A percentile compares a stretch with the other conserved stretches of the same genome.
Evolutionary conservation across 2,329 filamentous ascomycete species (phyloP).

Genomic region (Diaporthe nobilis): DNA sequence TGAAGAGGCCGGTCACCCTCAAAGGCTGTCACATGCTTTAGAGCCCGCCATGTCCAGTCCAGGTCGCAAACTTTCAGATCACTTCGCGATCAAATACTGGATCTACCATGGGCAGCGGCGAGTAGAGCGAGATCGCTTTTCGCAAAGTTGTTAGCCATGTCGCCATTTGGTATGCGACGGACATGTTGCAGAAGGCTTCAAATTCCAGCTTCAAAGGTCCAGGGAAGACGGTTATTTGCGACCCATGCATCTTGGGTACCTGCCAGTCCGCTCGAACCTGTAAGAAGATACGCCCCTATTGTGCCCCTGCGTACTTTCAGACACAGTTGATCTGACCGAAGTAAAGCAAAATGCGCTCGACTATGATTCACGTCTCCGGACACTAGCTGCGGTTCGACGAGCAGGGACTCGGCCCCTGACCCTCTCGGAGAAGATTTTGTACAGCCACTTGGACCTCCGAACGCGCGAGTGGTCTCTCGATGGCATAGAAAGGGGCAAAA

Average conservation of each 20-base stretch:
- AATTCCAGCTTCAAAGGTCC: neutral
- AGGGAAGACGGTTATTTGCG: neutral
- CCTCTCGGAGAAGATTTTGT: conserved; percentile 97
- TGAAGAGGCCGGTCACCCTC: neutral
- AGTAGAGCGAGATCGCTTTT: neutral
- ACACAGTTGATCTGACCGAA: neutral
- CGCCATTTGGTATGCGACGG: neutral
- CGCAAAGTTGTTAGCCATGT: neutral
- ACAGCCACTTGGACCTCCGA: conserved; percentile 83
- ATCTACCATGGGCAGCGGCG: neutral
- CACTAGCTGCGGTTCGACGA: neutral
- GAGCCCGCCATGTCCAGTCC: neutral
- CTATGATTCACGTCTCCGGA: neutral
- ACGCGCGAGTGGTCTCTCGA: conserved; percentile 82
- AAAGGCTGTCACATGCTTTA: neutral
- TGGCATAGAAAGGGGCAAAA: conserved; percentile 84
- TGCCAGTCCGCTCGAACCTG: conserved; percentile 3
- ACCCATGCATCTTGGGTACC: neutral
- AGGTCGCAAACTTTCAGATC: neutral
- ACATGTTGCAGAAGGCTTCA: neutral
- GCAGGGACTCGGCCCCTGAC: conserved; percentile 65
- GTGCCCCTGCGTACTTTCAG: too few relatives aligned
- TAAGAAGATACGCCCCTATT: neutral
- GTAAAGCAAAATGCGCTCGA: conserved; percentile 2
- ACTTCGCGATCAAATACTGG: neutral